These are phyloP conservation scores for Cutaneotrichosporon sp. DNA, from an alignment of 1,284 basidiomycete genomes.

Conservation along the genomic window DNA sequence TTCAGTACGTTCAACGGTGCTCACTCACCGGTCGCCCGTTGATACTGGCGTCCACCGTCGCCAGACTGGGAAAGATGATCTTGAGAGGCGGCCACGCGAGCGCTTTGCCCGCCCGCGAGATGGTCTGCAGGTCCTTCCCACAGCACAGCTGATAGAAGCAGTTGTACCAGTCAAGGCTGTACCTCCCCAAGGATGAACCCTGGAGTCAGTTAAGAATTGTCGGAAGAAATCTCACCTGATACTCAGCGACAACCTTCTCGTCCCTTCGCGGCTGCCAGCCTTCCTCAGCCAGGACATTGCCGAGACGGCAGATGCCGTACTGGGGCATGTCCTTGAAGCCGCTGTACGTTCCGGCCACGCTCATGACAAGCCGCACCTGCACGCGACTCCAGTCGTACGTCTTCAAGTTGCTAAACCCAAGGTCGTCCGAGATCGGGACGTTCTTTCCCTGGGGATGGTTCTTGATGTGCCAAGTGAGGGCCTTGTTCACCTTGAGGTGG, in stretches of 20 bases:
- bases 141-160: slow-evolving; percentile 41
- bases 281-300: slow-evolving; percentile 37
- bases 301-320: slow-evolving; percentile 43
- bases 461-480: slow-evolving; percentile 31
- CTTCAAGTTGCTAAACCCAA: slow-evolving; percentile 27
- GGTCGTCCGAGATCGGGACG: slow-evolving; percentile 32
- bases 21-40: slow-evolving; percentile 34
- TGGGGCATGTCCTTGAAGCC: slow-evolving; percentile 37
- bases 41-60: slow-evolving; percentile 42
- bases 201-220: slow-evolving; percentile 16
- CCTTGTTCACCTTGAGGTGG: slow-evolving; percentile 45
- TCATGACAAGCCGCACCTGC: slow-evolving; percentile 47
- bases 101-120: slow-evolving; percentile 31
- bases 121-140: slow-evolving; percentile 31
- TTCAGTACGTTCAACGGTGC: neutral
- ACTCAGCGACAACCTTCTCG: slow-evolving; percentile 45
- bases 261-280: slow-evolving; percentile 41
- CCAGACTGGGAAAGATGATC: slow-evolving; percentile 47
- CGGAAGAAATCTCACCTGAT: slow-evolving; percentile 38
- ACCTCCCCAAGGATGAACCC: slow-evolving; percentile 49
- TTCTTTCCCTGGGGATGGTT: slow-evolving; percentile 33
- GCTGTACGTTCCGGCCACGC: slow-evolving; percentile 41
- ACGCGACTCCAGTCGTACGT: slow-evolving; percentile 50
- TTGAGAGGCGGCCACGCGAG: slow-evolving; percentile 43
- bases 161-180: slow-evolving; percentile 45